Evolutionary conservation across 306 rosid genomes (phyloP), one percentile per base, ranked within the genome.

Genomic region (Cicer pinnatifidum): DNA sequence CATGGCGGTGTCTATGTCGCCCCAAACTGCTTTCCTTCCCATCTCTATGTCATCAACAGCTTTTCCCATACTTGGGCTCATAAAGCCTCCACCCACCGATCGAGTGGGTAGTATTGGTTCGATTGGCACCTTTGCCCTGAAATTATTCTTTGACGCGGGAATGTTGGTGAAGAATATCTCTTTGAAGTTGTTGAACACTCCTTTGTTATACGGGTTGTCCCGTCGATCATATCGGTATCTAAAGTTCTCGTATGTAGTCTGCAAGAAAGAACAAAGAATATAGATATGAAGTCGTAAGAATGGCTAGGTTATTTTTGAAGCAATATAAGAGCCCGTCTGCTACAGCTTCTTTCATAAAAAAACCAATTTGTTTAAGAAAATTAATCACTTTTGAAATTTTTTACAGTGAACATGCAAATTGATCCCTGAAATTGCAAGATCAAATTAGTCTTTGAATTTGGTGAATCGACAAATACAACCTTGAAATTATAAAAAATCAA

Each of bases 51-150:
- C 96, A n/a, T 94, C 98, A 19, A 75, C 92, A 47, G 92, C 91
- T 85, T 91, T 93, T 80, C 98, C 98, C 89, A 93, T 90, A 78
- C 87, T 91, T 8, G 92, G 98, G 82, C 93, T 93, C 97, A 93
- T 91, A 78, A 89, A 93, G 69, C 98, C 96, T 16, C 92, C 94
- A 17, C 90, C 91, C 57, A 85, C 96, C 0, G 90, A 69, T 53
- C 94, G 90, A 19, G 80, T 64, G 41, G 98, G 92, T 57, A 89
- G 71, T 35, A 41, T 89, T 7, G 92, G 86, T 75, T 89, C 98
- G 67, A 72, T 83, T 66, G 96, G 92, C 23, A 91, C 96, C 76
- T 20, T 83, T n/a, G 83, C 97, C 86, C 98, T 84, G 89, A 94
- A 89, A 64, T 94, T 64, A 79, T 94, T 94, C 86, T 84, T 94